Percentiles rank a stretch among this genome's conserved stretches.
These are phyloP conservation scores for Lolium multiflorum DNA, from an alignment of 176 grass and related monocot species.

Conservation along the genomic window DNA sequence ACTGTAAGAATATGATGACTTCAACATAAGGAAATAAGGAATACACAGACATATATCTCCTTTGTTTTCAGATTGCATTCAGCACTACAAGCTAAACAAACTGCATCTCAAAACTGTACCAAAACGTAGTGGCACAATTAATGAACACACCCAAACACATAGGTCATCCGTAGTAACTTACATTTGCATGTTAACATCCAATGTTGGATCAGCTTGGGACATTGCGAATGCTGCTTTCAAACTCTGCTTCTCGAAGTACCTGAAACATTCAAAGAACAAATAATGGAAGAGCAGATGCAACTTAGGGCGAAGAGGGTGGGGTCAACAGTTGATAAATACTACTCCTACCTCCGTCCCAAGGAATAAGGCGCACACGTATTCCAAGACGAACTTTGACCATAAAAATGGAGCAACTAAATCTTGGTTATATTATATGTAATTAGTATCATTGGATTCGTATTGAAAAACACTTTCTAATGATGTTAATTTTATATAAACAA, in stretches of 20 bases:
- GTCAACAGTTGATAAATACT: constrained; percentile 25
- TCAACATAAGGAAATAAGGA: constrained; percentile 9
- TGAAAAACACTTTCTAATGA: too few species aligned
- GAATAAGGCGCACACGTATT: too few species aligned
- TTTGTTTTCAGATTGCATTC: constrained; percentile 18
- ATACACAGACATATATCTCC: neutral
- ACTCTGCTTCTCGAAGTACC: constrained; percentile 86
- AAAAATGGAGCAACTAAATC: too few species aligned
- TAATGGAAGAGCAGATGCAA: neutral
- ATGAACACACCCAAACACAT: constrained; percentile 8
- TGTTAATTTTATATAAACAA: too few species aligned
- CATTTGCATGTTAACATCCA: constrained; percentile 96
- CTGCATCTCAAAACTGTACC: constrained; percentile 15
- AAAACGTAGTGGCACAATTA: neutral
- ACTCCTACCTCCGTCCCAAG: too few species aligned
- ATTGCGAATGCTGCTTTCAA: constrained; percentile 81
- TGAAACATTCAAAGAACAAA: constrained; percentile 44
- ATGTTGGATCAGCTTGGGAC: constrained; percentile 82
- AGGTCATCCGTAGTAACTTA: constrained; percentile 50
- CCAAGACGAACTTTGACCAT: too few species aligned
- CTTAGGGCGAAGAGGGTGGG: neutral
- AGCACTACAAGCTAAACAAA: constrained; percentile 29
- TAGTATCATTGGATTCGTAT: too few species aligned
- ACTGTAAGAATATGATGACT: constrained; percentile 23
- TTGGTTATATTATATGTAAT: too few species aligned